phyloP scores from a whole-genome alignment of 441 rosid genomes.

The Adansonia gregorii region DNA sequence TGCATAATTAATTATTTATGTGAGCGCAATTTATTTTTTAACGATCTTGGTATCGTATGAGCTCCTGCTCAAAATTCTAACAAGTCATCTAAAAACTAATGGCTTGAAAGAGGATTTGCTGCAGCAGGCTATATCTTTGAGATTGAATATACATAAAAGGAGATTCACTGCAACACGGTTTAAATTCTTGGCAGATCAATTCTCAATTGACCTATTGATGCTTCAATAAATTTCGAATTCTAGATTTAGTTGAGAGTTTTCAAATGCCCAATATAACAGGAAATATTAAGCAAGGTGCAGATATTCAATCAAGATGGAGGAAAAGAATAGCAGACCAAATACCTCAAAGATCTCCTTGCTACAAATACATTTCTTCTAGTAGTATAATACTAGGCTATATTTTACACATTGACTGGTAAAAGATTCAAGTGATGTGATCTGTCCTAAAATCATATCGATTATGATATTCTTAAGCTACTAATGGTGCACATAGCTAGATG shows the following conservation, averaged over 20 bases:
- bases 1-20: background rate
- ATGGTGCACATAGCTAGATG: background rate
- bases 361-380: background rate
- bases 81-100: background rate
- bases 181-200: background rate
- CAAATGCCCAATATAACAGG: background rate
- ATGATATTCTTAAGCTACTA: background rate
- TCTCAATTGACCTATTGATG: background rate
- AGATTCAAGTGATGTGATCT: background rate
- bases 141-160: background rate
- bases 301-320: background rate
- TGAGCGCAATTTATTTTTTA: background rate
- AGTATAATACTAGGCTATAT: background rate
- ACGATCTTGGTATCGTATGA: background rate
- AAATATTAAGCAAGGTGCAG: background rate
- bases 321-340: background rate
- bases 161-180: background rate
- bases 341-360: background rate
- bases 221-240: background rate
- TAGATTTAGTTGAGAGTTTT: background rate
- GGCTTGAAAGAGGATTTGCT: background rate
- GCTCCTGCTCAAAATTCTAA: background rate
- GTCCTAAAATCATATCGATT: background rate
- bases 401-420: background rate
- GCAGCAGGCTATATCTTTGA: background rate